A percentile compares a stretch with the other conserved stretches of the same genome.
Conservation (phyloP, 208 protist genomes). For the Jaenimonas drosophilae region DNA sequence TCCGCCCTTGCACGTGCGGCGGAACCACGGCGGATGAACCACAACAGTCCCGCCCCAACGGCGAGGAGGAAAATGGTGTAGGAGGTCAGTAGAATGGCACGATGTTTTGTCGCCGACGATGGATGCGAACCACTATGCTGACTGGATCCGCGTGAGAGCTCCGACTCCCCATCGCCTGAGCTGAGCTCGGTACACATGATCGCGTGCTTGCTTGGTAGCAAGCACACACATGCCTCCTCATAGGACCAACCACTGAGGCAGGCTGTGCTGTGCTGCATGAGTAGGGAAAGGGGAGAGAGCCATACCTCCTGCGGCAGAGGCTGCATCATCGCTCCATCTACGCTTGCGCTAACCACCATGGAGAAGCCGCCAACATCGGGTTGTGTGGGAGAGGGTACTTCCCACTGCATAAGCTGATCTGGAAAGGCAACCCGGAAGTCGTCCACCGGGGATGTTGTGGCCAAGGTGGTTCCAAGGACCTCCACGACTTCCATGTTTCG, state of each 20-base stretch:
- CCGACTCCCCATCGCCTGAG: too few relatives aligned
- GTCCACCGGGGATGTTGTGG: slow-evolving; percentile 6
- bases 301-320: slow-evolving; percentile 19
- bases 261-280: slow-evolving; percentile 25
- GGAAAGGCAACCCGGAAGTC: slow-evolving; percentile 2
- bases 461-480: background rate
- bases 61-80: slow-evolving; percentile 22
- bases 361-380: background rate
- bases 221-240: slow-evolving; percentile 9
- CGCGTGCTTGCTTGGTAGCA: too few relatives aligned
- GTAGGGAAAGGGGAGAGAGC: slow-evolving; percentile 39
- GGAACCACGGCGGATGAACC: slow-evolving; percentile 10
- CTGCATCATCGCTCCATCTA: slow-evolving; percentile 27
- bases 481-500: background rate
- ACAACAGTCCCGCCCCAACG: slow-evolving; percentile 17
- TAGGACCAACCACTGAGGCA: slow-evolving; percentile 43
- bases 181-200: too few relatives aligned
- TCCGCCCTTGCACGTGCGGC: background rate
- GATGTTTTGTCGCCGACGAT: background rate
- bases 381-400: background rate
- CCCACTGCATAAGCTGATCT: background rate
- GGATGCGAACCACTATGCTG: background rate
- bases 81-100: background rate
- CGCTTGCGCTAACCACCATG: slow-evolving; percentile 12
- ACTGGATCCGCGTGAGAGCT: too few relatives aligned